A percentile compares a stretch with the other conserved stretches of the same genome.
phyloP scores from a whole-genome alignment of 345 rosid genomes.

The Brassica nigra region DNA sequence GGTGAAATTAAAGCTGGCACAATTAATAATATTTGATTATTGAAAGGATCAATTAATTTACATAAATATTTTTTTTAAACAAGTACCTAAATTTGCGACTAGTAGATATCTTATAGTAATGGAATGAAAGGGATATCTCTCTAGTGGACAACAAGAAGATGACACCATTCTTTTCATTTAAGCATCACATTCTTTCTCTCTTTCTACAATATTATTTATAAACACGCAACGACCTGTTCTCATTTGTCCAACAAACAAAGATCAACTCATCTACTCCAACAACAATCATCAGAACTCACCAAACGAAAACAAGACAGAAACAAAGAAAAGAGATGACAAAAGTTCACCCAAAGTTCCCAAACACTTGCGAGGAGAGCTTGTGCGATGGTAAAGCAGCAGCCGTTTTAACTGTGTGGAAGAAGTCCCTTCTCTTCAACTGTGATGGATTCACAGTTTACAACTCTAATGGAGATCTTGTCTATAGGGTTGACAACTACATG shows the following conservation, averaged over 20 bases:
- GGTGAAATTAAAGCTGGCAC: background rate
- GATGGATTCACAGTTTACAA: conserved; percentile 92
- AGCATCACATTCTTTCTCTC: background rate
- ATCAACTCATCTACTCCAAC: conserved; percentile 35
- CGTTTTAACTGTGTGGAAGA: conserved; percentile 85
- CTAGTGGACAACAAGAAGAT: background rate
- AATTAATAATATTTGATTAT: background rate
- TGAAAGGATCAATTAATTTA: background rate
- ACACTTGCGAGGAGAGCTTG: conserved; percentile 23
- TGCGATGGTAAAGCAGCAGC: conserved; percentile 33
- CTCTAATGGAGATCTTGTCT: conserved; percentile 68
- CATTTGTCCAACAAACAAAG: conserved; percentile 13
- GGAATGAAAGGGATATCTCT: background rate
- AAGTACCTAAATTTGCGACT: background rate
- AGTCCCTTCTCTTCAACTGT: conserved; percentile 90
- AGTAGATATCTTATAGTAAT: background rate
- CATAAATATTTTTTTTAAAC: background rate
- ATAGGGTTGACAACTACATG: conserved; percentile 87
- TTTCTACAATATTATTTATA: background rate
- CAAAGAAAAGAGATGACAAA: conserved; percentile 57
- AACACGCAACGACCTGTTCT: conserved; percentile 6
- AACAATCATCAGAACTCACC: conserved; percentile 6
- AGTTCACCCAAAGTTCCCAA: conserved; percentile 59
- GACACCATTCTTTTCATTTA: background rate
- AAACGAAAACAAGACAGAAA: background rate